These are phyloP conservation scores for Pelargonium myrrhifolium DNA, from an alignment of 441 rosid species.

Conservation along the genomic window DNA sequence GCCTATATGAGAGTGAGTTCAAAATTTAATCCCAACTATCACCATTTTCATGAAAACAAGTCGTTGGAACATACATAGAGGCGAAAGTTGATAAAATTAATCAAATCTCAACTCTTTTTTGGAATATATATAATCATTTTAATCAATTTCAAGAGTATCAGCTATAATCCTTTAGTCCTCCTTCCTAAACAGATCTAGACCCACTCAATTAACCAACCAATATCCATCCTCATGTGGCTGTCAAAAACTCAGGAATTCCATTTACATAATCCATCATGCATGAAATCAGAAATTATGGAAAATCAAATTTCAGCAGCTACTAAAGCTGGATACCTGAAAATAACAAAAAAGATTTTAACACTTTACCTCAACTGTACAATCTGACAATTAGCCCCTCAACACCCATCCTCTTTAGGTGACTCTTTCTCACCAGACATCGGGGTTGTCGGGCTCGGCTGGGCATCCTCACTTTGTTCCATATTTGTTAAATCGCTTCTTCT, in stretches of 20 bases:
- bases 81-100: too few species aligned
- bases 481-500: constrained; percentile 17
- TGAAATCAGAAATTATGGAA: constrained; percentile 19
- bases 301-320: constrained; percentile 26
- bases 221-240: constrained; percentile 20
- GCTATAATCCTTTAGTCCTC: constrained; percentile 11
- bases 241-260: constrained; percentile 24
- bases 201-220: constrained; percentile 27
- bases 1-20: too few species aligned
- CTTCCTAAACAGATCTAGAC: constrained; percentile 18
- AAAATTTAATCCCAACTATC: too few species aligned
- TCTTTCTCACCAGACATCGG: constrained; percentile 25
- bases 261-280: constrained; percentile 27
- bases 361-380: constrained; percentile 61
- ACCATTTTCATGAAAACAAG: too few species aligned
- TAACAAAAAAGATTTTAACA: constrained; percentile 25
- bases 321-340: constrained; percentile 16
- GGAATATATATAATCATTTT: constrained; percentile 15
- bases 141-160: constrained; percentile 13
- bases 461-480: constrained; percentile 24
- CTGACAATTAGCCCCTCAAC: constrained; percentile 29
- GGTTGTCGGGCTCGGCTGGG: constrained; percentile 17
- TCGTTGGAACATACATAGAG: too few species aligned
- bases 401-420: constrained; percentile 20
- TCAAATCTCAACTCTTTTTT: constrained; percentile 2